Evolutionary conservation across 192 early-diverging fungal genomes (phyloP), one percentile per base, ranked within the genome.

Genomic region (Coemansia sp.): DNA sequence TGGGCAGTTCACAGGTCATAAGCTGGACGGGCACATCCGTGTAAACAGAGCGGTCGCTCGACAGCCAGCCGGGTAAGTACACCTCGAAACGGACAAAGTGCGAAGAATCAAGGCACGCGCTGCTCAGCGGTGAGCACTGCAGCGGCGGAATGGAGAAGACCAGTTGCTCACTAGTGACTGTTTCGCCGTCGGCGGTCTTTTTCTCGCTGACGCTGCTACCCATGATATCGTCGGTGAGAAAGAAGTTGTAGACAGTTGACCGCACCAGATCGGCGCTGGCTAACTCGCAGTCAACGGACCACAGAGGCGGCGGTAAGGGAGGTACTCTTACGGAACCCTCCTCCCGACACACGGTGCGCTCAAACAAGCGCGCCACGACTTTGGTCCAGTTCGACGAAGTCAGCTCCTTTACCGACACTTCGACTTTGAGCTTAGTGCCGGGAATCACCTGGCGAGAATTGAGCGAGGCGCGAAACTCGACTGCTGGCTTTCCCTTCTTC

Each of bases 161-260:
- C 12, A 82, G 17, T 21, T 32, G 39, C 58, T 82, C 75, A 42
- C 34, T 77, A 10, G 65, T 58, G 31, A 68, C 19, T 3, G 74
- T 31, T 46, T 74, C 74, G 34, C 79, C 68, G 15, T 29, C 29
- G 3, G 51, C 57, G 4, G 68, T 44, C 31, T 73, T 76, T 12
- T 68, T 44, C 19, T 77, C 80, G 14, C 67, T 64, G 21, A 27
- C 38, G 29, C 38, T 46, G 58, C 55, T 66, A 60, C 62, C 68
- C 41, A 65, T 29, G 37, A 72, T 39, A 5, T 77, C 75, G 63
- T 77, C 72, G 39, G 70, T 72, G 48, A 82, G 29, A 31, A 82
- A 82, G 59, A 74, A 82, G 75, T 69, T 74, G 72, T 77, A 82
- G n/a, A 82, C 80, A 14, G 80, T 68, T 8, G 80, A 70, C 39